Conservation (phyloP, 2,329 filamentous ascomycete species). For the Ramularia endophylla region DNA sequence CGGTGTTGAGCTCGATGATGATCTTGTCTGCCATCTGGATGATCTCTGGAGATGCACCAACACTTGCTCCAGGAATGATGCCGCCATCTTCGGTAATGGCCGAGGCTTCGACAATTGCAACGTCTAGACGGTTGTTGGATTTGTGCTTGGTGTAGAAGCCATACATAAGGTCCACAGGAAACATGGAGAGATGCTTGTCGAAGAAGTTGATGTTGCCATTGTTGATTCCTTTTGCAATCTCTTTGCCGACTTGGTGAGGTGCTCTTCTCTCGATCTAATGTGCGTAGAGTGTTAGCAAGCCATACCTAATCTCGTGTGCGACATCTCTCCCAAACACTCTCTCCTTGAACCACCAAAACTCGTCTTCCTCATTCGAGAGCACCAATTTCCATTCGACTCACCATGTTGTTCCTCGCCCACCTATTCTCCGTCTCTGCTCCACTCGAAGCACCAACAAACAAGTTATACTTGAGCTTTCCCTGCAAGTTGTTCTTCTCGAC, state of each 20-base stretch:
- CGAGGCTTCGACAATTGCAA: constrained; percentile 73
- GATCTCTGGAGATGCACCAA: constrained; percentile 75
- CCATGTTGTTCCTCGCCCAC: constrained; percentile 56
- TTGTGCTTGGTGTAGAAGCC: constrained; percentile 70
- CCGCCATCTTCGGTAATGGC: constrained; percentile 85
- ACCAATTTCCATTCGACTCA: too few relatives aligned
- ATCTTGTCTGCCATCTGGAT: constrained; percentile 91
- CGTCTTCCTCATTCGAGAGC: too few relatives aligned
- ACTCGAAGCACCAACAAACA: constrained; percentile 86
- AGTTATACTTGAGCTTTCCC: constrained; percentile 75
- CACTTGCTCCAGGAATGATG: constrained; percentile 79
- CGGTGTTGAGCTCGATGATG: constrained; percentile 88
- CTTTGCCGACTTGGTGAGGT: constrained; percentile 86
- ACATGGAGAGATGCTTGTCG: constrained; percentile 92
- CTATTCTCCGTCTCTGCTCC: constrained; percentile 87
- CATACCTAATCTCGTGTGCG: too few relatives aligned
- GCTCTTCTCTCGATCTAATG: constrained; percentile 75
- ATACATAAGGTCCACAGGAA: constrained; percentile 79
- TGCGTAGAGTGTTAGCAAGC: neutral
- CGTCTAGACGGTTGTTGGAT: constrained; percentile 67
- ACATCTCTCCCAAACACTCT: too few relatives aligned
- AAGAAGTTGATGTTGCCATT: constrained; percentile 85
- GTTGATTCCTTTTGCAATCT: constrained; percentile 87
- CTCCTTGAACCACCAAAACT: too few relatives aligned
- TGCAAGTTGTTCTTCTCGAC: constrained; percentile 82